Conservation (phyloP, 2,329 filamentous ascomycete species). For the Huntiella savannae region DNA sequence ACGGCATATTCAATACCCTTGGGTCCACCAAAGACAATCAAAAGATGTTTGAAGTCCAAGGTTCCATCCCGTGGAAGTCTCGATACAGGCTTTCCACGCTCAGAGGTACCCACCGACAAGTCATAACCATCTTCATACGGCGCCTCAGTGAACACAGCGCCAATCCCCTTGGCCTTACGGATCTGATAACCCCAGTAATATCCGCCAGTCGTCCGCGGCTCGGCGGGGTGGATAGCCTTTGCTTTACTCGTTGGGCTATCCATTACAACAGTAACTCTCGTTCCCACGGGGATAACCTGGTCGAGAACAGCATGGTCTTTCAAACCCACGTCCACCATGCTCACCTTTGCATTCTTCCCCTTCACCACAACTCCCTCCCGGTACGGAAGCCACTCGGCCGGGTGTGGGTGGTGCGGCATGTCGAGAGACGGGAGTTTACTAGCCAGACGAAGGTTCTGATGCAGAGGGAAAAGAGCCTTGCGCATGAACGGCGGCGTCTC, state of each 20-base stretch:
- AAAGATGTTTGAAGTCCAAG: slow-evolving; percentile 43
- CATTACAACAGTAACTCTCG: slow-evolving; percentile 55
- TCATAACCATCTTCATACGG: slow-evolving; percentile 64
- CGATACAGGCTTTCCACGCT: slow-evolving; percentile 42
- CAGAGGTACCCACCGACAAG: slow-evolving; percentile 64
- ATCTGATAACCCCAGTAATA: slow-evolving; percentile 78
- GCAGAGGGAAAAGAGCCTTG: slow-evolving; percentile 54
- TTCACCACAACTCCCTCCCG: slow-evolving; percentile 53
- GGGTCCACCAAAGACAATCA: slow-evolving; percentile 67
- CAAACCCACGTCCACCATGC: slow-evolving; percentile 38
- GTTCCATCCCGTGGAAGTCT: slow-evolving; percentile 22
- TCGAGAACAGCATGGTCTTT: slow-evolving; percentile 36
- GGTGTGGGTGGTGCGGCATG: slow-evolving; percentile 66
- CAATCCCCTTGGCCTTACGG: slow-evolving; percentile 45
- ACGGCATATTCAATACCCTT: slow-evolving; percentile 62
- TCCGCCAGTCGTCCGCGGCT: slow-evolving; percentile 54
- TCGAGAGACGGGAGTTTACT: slow-evolving; percentile 60
- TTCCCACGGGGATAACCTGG: slow-evolving; percentile 45
- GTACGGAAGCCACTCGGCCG: slow-evolving; percentile 60
- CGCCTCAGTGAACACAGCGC: slow-evolving; percentile 58
- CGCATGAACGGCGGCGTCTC: slow-evolving; percentile 73
- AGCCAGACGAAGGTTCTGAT: slow-evolving; percentile 56
- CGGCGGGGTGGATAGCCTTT: slow-evolving; percentile 37
- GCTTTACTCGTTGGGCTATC: slow-evolving; percentile 29
- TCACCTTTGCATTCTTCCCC: slow-evolving; percentile 25